Evolutionary conservation across 495 filamentous ascomycete genomes (phyloP).

Genomic region (Xylaria flabelliformis): DNA sequence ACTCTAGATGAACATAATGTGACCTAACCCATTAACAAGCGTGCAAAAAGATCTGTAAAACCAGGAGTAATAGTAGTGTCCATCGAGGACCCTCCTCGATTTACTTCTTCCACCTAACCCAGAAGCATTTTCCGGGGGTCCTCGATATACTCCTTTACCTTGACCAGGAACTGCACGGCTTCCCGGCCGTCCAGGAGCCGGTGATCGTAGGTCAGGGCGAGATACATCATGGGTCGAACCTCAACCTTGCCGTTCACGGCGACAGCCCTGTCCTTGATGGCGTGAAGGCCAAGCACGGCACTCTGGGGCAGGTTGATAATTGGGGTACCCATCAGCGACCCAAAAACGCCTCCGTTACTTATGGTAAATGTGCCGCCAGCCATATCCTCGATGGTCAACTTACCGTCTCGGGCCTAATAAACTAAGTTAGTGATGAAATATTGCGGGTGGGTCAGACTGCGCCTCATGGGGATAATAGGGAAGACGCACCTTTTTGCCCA

Average conservation of each 20-base stretch:
- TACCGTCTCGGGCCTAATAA: conserved; percentile 83
- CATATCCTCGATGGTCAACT: conserved; percentile 99
- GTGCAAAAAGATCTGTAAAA: not conserved
- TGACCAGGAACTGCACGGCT: conserved; percentile 95
- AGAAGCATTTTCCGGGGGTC: conserved; percentile 93
- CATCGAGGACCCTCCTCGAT: not conserved
- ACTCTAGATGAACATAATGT: conserved; percentile 25
- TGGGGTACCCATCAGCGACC: conserved; percentile 91
- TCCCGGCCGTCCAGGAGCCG: conserved; percentile 93
- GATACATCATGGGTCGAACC: conserved; percentile 98
- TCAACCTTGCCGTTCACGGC: conserved; percentile 91
- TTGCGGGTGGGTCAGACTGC: not conserved
- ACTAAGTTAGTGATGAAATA: conserved; percentile 31
- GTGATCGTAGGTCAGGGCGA: conserved; percentile 97
- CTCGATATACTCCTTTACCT: conserved; percentile 98
- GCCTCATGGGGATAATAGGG: not conserved
- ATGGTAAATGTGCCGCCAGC: conserved; percentile 98
- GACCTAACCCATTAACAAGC: conserved; percentile 13
- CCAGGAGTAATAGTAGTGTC: not conserved
- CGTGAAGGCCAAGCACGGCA: conserved; percentile 94
- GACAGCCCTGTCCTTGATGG: conserved; percentile 94
- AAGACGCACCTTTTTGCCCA: conserved; percentile 83
- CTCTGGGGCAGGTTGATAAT: conserved; percentile 98
- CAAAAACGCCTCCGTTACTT: conserved; percentile 82
- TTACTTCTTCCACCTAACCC: conserved; percentile 30